phyloP scores from a whole-genome alignment of 768 basidiomycete genomes.

The Lentinula aciculospora region DNA sequence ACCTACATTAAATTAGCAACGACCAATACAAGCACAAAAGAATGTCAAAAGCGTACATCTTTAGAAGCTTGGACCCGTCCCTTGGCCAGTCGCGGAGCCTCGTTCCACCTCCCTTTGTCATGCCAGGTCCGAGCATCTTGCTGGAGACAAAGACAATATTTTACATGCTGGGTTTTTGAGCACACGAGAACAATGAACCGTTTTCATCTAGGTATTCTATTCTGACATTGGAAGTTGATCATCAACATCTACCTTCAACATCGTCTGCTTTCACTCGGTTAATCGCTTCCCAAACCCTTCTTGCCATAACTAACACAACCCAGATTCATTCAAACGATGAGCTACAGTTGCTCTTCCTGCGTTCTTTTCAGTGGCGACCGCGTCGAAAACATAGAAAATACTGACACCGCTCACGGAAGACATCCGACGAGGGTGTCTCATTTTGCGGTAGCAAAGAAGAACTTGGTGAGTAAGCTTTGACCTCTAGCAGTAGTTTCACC shows the following conservation, averaged over 20 bases:
- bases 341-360: background rate
- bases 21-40: no score
- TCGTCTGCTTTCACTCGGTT: no score
- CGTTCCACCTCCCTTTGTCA: background rate
- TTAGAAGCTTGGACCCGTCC: background rate
- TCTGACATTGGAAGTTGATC: background rate
- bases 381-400: background rate
- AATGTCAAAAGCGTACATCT: no score
- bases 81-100: background rate
- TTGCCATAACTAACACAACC: no score
- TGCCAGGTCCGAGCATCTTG: no score
- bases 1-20: no score
- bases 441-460: background rate
- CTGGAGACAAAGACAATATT: background rate
- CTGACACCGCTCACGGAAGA: background rate
- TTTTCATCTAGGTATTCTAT: background rate
- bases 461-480: background rate
- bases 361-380: background rate
- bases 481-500: no score
- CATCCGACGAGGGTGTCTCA: background rate
- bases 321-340: background rate
- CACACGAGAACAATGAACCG: background rate
- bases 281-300: no score
- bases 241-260: background rate
- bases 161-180: background rate